phyloP scores from a whole-genome alignment of 2,329 filamentous ascomycete genomes.

The Plectosphaerella plurivora region DNA sequence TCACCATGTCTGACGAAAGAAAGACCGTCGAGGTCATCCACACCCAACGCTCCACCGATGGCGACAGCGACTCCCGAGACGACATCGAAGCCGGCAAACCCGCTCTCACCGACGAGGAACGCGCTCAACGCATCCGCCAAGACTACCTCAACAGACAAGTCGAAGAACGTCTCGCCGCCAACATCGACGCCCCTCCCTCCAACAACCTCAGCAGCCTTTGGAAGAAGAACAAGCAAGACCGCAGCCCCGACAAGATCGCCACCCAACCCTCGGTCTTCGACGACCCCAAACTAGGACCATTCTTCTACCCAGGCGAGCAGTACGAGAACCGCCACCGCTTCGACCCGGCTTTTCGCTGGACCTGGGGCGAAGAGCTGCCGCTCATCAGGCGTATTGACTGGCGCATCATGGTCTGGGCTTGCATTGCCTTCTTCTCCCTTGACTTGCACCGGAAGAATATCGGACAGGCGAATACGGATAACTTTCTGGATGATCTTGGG shows the following conservation, averaged over 20 bases:
- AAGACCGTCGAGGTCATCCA: background rate
- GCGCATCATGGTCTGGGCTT: constrained; percentile 45
- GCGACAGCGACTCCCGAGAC: background rate
- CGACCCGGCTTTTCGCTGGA: constrained; percentile 7
- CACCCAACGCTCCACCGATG: background rate
- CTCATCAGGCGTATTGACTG: constrained; percentile 41
- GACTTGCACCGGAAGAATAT: constrained; percentile 46
- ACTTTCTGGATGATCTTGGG: constrained; percentile 36
- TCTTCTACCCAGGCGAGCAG: constrained; percentile 4
- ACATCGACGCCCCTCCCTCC: constrained; percentile 5
- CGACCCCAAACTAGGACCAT: constrained; percentile 3
- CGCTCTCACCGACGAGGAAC: background rate
- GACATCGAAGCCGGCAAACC: background rate
- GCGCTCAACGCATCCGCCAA: background rate
- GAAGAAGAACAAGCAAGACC: constrained; percentile 6
- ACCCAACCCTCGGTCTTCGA: constrained; percentile 8
- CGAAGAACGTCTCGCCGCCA: background rate
- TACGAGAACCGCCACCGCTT: constrained; percentile 6
- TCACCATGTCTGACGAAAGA: background rate
- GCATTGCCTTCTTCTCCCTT: constrained; percentile 49
- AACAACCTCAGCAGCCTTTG: constrained; percentile 8
- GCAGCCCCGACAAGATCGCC: background rate
- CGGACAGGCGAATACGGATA: constrained; percentile 40
- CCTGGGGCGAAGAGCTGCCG: constrained; percentile 4
- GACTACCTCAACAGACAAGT: background rate